Base-by-base conservation (phyloP, 257 asterid genomes). In the Jacaranda copaia region DNA sequence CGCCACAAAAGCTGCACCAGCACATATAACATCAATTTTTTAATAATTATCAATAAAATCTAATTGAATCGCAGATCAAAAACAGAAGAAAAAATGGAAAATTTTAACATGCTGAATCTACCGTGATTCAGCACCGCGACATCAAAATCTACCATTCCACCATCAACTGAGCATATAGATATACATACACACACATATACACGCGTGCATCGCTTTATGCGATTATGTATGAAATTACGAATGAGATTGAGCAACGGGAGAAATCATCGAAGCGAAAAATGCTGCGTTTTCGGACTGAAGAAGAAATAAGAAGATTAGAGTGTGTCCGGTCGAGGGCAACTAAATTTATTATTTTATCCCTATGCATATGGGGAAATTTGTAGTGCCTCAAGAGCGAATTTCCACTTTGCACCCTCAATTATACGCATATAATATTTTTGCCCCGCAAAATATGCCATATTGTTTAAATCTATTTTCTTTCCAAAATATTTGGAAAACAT, bases 1-100 rank as follows among this genome's bases (percentile, higher is more conserved):
- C 83, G 43, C 82, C 83, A 19, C 58, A 68, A 78, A 59, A 75
- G 25, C 85, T 72, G 82, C 78, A 84, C 18, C 32, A 61, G n/a
- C 63, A 52, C 65, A 45, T 32, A 62, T 51, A 64, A 45, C 76
- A 43, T 49, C 16, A 76, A 25, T 25, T 46, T 19, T 8, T 19
- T 9, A 14, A 7, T 53, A 80, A 48, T 18, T 43, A 68, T 42
- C 0, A 32, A 39, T 5, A 19, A 25, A 59, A 74, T 40, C 3
- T 5, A 25, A 75, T n/a, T 7, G 51, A 81, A 58, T 53, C 66
- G 51, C 8, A 46, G 7, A 77, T 51, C 3, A 51, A 2, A 55
- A 70, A 14, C 32, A 39, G 16, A 42, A 70, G 18, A 39, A 19
- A 10, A 42, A 53, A 60, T 1, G 6, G 9, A 57, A 48, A 67